Conservation (phyloP, 306 rosid genomes). For the Crotalaria pallida region DNA sequence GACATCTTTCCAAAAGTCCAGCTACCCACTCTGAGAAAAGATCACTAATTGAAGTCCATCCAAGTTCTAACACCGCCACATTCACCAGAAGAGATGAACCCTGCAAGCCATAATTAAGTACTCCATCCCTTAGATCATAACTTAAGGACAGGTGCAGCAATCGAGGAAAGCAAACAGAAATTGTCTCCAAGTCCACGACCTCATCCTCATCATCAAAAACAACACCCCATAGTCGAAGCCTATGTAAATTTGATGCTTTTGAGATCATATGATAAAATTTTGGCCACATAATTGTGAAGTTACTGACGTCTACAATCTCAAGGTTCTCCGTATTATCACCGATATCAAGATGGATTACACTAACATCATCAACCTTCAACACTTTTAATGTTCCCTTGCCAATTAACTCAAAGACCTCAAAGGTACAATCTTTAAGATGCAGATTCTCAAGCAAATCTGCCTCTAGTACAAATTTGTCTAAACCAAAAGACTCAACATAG, state of each 20-base stretch:
- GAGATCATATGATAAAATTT: constrained; percentile 70
- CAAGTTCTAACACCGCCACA: constrained; percentile 70
- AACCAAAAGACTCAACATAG: constrained; percentile 46
- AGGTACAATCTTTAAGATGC: constrained; percentile 54
- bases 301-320: constrained; percentile 65
- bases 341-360: constrained; percentile 62
- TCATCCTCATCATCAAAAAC: constrained; percentile 66
- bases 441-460: constrained; percentile 51
- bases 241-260: constrained; percentile 49
- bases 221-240: constrained; percentile 66
- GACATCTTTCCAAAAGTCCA: constrained; percentile 67
- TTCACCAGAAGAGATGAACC: constrained; percentile 56
- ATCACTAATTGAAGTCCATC: constrained; percentile 70
- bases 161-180: constrained; percentile 58
- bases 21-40: constrained; percentile 74
- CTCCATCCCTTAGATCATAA: constrained; percentile 58
- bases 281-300: constrained; percentile 73
- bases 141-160: constrained; percentile 49
- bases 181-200: constrained; percentile 58
- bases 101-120: constrained; percentile 55
- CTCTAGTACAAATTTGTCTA: constrained; percentile 48
- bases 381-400: constrained; percentile 54
- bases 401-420: constrained; percentile 50
- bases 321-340: constrained; percentile 68
- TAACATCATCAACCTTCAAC: constrained; percentile 65